A percentile compares a stretch with the other conserved stretches of the same genome.
Conservation (phyloP, 148 eudicot species). For the Persicaria maculosa region DNA sequence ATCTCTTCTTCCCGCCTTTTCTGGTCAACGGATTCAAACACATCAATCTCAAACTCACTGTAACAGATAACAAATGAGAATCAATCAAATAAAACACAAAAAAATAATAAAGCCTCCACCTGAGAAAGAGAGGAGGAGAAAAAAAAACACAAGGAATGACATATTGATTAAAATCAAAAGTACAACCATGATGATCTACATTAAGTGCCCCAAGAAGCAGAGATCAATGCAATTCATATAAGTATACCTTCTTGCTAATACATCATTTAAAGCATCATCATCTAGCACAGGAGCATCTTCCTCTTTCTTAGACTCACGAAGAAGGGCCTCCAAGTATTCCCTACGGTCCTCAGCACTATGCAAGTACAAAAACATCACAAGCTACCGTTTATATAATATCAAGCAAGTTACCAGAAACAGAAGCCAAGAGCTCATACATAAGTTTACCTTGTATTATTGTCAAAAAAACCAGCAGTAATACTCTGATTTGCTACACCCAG, state of each 20-base stretch:
- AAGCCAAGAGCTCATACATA: not conserved
- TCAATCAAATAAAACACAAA: not conserved
- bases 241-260: conserved; percentile 85
- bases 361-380: conserved; percentile 15
- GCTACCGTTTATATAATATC: not conserved
- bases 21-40: conserved; percentile 84
- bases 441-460: conserved; percentile 86
- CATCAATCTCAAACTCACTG: conserved; percentile 91
- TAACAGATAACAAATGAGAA: conserved; percentile 7
- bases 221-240: not conserved
- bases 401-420: not conserved
- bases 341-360: conserved; percentile 97
- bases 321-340: conserved; percentile 90
- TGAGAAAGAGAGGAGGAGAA: not conserved
- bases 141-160: not conserved
- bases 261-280: conserved; percentile 87
- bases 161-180: not conserved
- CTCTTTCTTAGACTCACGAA: conserved; percentile 94
- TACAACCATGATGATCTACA: not conserved
- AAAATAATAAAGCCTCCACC: not conserved
- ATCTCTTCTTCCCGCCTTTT: conserved; percentile 72
- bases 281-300: conserved; percentile 91
- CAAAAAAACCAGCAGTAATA: conserved; percentile 98
- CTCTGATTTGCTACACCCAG: conserved; percentile 99
- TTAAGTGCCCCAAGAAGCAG: not conserved